Evolutionary conservation across 352 stramenopile genomes (phyloP).

Genomic region (Pythium pyrilobum): DNA sequence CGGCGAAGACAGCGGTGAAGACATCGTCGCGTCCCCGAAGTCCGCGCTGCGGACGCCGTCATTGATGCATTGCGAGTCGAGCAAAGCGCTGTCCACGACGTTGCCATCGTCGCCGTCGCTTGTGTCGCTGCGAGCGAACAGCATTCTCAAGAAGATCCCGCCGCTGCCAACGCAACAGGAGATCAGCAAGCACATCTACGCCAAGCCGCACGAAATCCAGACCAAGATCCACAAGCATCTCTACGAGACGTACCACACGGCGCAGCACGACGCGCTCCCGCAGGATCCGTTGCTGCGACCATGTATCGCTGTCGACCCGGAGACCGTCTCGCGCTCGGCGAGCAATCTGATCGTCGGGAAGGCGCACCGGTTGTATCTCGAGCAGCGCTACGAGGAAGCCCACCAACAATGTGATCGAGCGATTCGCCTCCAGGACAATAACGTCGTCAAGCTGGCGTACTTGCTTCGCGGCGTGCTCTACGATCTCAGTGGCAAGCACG

Average conservation of each 20-base stretch:
- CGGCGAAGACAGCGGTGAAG: neutral
- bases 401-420: constrained; percentile 48
- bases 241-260: constrained; percentile 41
- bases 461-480: constrained; percentile 54
- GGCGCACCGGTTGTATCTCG: constrained; percentile 48
- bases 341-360: constrained; percentile 43
- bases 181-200: constrained; percentile 60
- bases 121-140: constrained; percentile 8
- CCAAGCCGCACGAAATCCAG: constrained; percentile 62
- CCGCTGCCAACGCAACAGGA: constrained; percentile 50
- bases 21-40: neutral
- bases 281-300: constrained; percentile 64
- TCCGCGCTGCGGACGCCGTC: constrained; percentile 2
- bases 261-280: constrained; percentile 35
- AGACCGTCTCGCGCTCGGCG: constrained; percentile 24
- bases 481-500: constrained; percentile 40
- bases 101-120: constrained; percentile 3
- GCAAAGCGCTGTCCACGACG: neutral
- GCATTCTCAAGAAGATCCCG: constrained; percentile 38
- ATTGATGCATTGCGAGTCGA: constrained; percentile 13
- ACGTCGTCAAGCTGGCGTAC: constrained; percentile 57
- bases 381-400: constrained; percentile 54
- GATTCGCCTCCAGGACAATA: constrained; percentile 42
- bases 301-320: constrained; percentile 57
- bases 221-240: constrained; percentile 50